Base-by-base conservation (phyloP, 2,329 filamentous ascomycete species). In the Exutisphaerella laricina region DNA sequence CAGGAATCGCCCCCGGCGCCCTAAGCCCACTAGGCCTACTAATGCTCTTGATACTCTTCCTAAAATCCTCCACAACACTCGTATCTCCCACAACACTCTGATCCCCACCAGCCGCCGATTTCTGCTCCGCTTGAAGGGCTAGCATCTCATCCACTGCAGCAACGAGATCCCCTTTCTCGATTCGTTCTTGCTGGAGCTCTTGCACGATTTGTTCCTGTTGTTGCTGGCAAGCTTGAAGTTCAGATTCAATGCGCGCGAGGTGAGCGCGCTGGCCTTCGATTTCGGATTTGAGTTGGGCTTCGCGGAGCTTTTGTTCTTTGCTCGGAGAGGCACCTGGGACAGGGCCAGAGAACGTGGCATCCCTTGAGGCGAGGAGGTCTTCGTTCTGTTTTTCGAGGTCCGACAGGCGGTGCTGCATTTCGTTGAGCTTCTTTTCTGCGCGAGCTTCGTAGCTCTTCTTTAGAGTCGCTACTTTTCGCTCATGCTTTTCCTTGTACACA, bases 401-500 rank as follows among this genome's bases (percentile, higher is more conserved):
- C 33, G 80, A 80, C 31, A 94, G 73, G 49, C 80, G 80, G 13
- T 65, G 63, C 65, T 94, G 85, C 2, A 95, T 77, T 56, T 90
- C 85, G 41, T 78, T 79, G 43, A 90, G 79, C 59, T 84, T 86
- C 73, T 94, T 94, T 66, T 94, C 88, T 78, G 88, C 92, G 41
- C 90, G 82, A 34, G 78, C 78, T 64, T 96, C 88, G 68, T 97
- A 82, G 59, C 75, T 79, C 57, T 81, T 79, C 62, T 82, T 97
- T 52, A 98, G 74, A 3, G 89, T 90, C 1, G 86, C 79, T 32
- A 97, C 90, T 71, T 98, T 98, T 50, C 83, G 87, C 70, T 97
- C 90, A 64, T 98, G 92, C 70, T 98, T 98, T 61, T 84, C 82
- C 70, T 96, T 97, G 76, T 98, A 98, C 8, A 95, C 75, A 0